These are phyloP conservation scores for Didymella sp. DNA, from an alignment of 2,329 filamentous ascomycete genomes.

Conservation along the genomic window DNA sequence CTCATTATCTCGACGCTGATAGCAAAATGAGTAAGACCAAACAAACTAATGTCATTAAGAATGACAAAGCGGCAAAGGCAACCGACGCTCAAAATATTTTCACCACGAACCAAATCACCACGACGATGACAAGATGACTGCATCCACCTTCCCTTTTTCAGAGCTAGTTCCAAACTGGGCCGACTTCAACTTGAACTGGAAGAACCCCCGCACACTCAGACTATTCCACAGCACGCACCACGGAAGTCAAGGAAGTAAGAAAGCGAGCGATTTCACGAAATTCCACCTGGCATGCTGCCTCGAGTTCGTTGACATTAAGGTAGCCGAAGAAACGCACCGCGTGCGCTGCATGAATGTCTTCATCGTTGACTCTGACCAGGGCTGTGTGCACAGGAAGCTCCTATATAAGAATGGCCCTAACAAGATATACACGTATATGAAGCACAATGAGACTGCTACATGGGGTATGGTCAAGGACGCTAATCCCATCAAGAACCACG, in stretches of 20 bases:
- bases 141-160: neutral
- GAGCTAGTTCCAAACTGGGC: conserved; percentile 1
- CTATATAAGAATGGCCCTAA: conserved; percentile 17
- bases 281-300: conserved; percentile 13
- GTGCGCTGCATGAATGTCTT: conserved; percentile 16
- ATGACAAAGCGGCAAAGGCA: neutral
- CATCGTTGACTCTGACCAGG: conserved; percentile 5
- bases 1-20: too few species aligned
- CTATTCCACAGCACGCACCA: neutral
- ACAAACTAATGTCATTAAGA: neutral
- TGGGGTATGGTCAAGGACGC: conserved; percentile 19
- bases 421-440: conserved; percentile 6
- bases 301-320: conserved; percentile 4
- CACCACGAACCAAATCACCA: neutral
- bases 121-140: neutral
- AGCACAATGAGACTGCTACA: neutral
- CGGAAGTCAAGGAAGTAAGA: neutral
- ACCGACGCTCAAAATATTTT: neutral
- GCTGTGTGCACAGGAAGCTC: conserved; percentile 4
- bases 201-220: neutral
- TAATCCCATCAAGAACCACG: neutral
- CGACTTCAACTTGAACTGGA: neutral
- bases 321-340: neutral
- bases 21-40: too few species aligned
- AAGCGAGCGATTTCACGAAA: neutral